These are phyloP conservation scores for Syzygium aqueum DNA, from an alignment of 345 rosid genomes.

Conservation along the genomic window DNA sequence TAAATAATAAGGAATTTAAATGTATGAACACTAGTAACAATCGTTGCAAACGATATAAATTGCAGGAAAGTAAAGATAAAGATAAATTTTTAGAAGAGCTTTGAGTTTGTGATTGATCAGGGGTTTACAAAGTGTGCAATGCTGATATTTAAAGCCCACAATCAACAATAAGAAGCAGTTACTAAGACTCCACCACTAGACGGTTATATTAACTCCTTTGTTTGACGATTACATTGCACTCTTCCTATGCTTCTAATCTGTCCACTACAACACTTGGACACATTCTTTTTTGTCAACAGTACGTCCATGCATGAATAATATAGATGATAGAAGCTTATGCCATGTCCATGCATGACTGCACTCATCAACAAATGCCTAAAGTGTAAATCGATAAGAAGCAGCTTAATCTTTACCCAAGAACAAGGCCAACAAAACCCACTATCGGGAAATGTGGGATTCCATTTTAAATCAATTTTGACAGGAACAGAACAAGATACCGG, in stretches of 20 bases:
- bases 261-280: neutral
- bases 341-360: neutral
- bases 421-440: neutral
- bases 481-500: conserved; percentile 13
- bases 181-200: neutral
- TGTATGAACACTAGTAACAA: neutral
- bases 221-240: neutral
- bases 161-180: no score
- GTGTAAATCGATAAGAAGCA: neutral
- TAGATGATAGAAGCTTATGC: neutral
- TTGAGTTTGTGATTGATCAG: neutral
- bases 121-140: neutral
- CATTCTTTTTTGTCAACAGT: neutral
- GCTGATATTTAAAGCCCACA: neutral
- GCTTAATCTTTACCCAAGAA: neutral
- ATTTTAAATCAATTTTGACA: neutral
- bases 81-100: neutral
- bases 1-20: neutral
- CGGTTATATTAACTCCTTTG: neutral
- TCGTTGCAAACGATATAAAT: neutral
- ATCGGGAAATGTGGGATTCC: conserved; percentile 33
- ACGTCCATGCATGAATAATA: neutral
- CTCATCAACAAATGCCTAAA: neutral
- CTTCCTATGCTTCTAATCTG: neutral
- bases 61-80: neutral